phyloP scores from a whole-genome alignment of 2,329 filamentous ascomycete genomes.

The Nothomitra cinnamomea region DNA sequence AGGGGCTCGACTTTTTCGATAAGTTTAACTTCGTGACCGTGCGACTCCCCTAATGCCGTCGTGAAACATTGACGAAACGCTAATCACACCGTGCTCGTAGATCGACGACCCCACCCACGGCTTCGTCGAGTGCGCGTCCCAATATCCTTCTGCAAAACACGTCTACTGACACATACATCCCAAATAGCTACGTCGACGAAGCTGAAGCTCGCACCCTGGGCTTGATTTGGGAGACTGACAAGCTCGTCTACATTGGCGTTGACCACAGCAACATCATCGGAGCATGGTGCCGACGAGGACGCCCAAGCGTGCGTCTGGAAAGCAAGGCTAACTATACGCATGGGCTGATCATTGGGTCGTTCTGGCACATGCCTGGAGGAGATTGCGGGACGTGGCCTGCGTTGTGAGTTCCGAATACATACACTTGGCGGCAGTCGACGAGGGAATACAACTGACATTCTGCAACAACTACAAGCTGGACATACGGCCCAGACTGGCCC shows the following conservation, averaged over 20 bases:
- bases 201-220: conserved; percentile 22
- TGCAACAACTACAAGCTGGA: conserved; percentile 10
- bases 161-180: conserved; percentile 16
- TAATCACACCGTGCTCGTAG: background rate
- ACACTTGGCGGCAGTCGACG: too few species aligned
- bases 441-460: background rate
- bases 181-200: conserved; percentile 18
- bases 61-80: background rate
- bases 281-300: conserved; percentile 10
- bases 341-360: conserved; percentile 31
- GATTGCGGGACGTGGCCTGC: conserved; percentile 35
- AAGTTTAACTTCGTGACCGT: conserved; percentile 7
- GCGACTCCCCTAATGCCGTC: background rate
- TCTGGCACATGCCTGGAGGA: conserved; percentile 33
- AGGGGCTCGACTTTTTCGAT: conserved; percentile 3
- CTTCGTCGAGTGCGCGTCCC: conserved; percentile 3
- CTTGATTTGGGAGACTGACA: conserved; percentile 22
- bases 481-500: conserved; percentile 13
- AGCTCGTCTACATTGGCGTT: conserved; percentile 28
- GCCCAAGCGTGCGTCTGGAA: conserved; percentile 29
- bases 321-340: conserved; percentile 29
- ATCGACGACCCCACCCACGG: conserved; percentile 7
- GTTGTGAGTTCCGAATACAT: conserved; percentile 20
- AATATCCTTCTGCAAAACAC: background rate
- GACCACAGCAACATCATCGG: conserved; percentile 22